Conservation (phyloP, 1,139 yeast genomes). For the Nakaseomyces sp. region DNA sequence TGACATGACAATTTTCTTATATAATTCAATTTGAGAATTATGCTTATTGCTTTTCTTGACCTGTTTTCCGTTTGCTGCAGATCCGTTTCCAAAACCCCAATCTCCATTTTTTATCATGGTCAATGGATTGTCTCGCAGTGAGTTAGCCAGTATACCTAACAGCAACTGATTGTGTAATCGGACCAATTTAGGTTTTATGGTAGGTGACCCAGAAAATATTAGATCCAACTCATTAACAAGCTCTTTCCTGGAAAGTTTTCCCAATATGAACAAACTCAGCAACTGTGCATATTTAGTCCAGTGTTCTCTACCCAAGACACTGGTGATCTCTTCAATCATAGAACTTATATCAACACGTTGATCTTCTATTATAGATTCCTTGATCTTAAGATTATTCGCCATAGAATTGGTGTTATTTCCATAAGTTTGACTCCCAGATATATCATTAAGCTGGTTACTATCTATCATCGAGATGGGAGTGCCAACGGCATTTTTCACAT, state of each 20-base stretch:
- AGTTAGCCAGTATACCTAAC: conserved; percentile 73
- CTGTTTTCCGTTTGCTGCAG: conserved; percentile 17
- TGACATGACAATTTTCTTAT: conserved; percentile 81
- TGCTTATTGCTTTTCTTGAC: conserved; percentile 25
- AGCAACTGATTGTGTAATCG: conserved; percentile 73
- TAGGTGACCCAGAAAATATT: conserved; percentile 21
- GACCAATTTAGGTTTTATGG: conserved; percentile 17
- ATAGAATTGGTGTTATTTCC: neutral
- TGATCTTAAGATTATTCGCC: conserved; percentile 4
- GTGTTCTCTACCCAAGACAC: conserved; percentile 52
- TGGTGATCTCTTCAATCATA: conserved; percentile 66
- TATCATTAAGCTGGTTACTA: conserved; percentile 7
- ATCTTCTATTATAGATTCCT: conserved; percentile 9
- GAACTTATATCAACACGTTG: conserved; percentile 63
- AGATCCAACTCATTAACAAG: conserved; percentile 33
- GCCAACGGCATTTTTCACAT: conserved; percentile 6
- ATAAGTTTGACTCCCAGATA: conserved; percentile 3
- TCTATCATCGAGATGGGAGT: conserved; percentile 5
- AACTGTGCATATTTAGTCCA: conserved; percentile 87
- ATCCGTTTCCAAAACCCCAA: conserved; percentile 29
- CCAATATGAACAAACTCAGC: conserved; percentile 66
- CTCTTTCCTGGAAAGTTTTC: conserved; percentile 71
- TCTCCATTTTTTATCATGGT: conserved; percentile 18
- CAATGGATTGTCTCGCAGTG: conserved; percentile 46
- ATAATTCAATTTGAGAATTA: conserved; percentile 58